phyloP scores from a whole-genome alignment of 257 asterid species.

The Lavandula angustifolia region DNA sequence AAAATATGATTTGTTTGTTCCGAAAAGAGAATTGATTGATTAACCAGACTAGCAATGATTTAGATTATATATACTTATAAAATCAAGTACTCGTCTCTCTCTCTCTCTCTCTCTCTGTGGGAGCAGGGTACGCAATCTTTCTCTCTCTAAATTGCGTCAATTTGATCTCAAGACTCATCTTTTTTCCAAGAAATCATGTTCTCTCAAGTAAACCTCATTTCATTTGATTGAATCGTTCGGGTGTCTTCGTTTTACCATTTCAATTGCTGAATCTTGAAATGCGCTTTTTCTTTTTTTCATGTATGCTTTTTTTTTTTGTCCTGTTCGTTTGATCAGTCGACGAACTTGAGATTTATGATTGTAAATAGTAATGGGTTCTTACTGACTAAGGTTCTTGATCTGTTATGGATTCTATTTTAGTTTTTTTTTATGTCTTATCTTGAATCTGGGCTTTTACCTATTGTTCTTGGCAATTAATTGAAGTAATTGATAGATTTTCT shows the following conservation, averaged over 20 bases:
- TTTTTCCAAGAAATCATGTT: conserved; percentile 12
- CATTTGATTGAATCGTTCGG: conserved; percentile 14
- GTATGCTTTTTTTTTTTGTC: background rate
- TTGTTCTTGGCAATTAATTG: background rate
- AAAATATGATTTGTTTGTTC: background rate
- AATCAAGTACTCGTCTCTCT: background rate
- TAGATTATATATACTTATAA: conserved; percentile 14
- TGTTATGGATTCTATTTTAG: background rate
- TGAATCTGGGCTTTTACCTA: conserved; percentile 22
- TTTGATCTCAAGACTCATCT: conserved; percentile 35
- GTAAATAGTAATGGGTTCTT: conserved; percentile 28
- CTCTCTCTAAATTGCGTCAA: conserved; percentile 38
- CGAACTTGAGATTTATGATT: conserved; percentile 32
- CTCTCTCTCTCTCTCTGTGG: conserved; percentile 33
- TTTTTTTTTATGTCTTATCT: background rate
- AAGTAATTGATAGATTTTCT: conserved; percentile 14
- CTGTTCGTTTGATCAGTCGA: conserved; percentile 24
- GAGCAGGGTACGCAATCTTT: conserved; percentile 57
- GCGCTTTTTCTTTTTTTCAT: conserved; percentile 8
- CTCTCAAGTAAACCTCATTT: conserved; percentile 44
- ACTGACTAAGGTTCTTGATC: conserved; percentile 27
- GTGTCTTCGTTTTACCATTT: conserved; percentile 21
- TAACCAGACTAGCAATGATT: conserved; percentile 4
- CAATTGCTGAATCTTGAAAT: conserved; percentile 34
- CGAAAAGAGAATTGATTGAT: background rate